Evolutionary conservation across 352 stramenopile genomes (phyloP).

Genomic region (Globisporangium cederbergense): DNA sequence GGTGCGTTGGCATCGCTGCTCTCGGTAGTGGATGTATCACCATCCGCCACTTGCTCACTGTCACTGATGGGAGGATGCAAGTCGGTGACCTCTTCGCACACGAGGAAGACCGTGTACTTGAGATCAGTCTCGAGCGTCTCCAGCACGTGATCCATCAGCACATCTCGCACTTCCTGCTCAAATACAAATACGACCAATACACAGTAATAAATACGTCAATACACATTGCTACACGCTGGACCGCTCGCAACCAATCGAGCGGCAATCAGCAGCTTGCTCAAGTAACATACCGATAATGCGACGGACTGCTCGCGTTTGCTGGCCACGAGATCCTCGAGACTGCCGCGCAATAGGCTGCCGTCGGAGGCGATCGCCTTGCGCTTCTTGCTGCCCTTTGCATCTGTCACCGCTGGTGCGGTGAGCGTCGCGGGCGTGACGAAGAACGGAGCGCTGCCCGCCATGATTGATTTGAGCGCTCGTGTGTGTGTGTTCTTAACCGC

Average conservation of each 20-base stretch:
- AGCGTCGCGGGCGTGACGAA: slow-evolving; percentile 36
- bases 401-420: background rate
- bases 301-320: slow-evolving; percentile 34
- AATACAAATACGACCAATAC: background rate
- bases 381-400: slow-evolving; percentile 15
- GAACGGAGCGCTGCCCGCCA: slow-evolving; percentile 49
- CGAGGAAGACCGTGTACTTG: slow-evolving; percentile 61
- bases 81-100: slow-evolving; percentile 70
- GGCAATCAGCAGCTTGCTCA: background rate
- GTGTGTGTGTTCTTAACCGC: background rate
- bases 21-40: background rate
- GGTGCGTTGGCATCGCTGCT: background rate
- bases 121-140: slow-evolving; percentile 52
- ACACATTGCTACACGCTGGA: background rate
- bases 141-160: slow-evolving; percentile 61
- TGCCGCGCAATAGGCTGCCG: slow-evolving; percentile 25
- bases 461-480: slow-evolving; percentile 22
- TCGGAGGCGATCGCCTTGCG: slow-evolving; percentile 27
- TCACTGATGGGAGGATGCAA: slow-evolving; percentile 18
- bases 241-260: background rate
- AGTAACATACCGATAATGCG: slow-evolving; percentile 27
- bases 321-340: slow-evolving; percentile 36
- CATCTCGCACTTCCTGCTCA: slow-evolving; percentile 56
- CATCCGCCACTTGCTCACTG: slow-evolving; percentile 4
- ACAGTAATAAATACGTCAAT: background rate